Percentiles rank a stretch among this genome's conserved stretches.
Conservation (phyloP, 2,329 filamentous ascomycete genomes). For the Laburnicola sp. region DNA sequence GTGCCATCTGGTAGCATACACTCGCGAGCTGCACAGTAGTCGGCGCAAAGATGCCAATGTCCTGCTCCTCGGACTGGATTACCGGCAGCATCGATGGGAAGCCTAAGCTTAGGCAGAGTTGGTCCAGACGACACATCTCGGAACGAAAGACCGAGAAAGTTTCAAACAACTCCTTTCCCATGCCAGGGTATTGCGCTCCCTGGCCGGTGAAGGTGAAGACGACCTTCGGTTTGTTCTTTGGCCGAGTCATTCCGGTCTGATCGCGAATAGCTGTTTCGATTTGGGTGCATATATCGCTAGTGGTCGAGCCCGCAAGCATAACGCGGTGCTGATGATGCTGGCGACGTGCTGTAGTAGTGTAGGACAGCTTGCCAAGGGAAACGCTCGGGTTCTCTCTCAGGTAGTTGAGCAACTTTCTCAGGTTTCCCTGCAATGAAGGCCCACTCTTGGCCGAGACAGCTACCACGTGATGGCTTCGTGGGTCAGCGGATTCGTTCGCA, state of each 20-base stretch:
- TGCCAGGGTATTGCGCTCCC: conserved; percentile 27
- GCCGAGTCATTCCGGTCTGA: too few species aligned
- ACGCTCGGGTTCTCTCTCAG: conserved; percentile 12
- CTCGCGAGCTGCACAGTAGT: conserved; percentile 44
- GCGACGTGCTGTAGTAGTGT: conserved; percentile 29
- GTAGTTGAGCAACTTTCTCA: conserved; percentile 12
- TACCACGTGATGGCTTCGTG: conserved; percentile 18
- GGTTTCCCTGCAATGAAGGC: conserved; percentile 18
- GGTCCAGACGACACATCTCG: conserved; percentile 22
- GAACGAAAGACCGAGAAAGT: conserved; percentile 25
- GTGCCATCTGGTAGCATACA: conserved; percentile 46
- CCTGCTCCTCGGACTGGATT: conserved; percentile 5
- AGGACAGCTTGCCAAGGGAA: conserved; percentile 18
- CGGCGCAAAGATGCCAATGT: conserved; percentile 6
- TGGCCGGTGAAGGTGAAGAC: conserved; percentile 42
- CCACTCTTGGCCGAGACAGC: conserved; percentile 23
- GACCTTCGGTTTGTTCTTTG: conserved; percentile 15
- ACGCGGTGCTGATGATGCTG: conserved; percentile 23
- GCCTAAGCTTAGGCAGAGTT: conserved; percentile 27
- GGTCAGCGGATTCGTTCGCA: not conserved
- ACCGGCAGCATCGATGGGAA: conserved; percentile 30
- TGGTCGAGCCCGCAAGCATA: not conserved
- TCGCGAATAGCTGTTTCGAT: too few species aligned
- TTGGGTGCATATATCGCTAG: too few species aligned
- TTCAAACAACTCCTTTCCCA: conserved; percentile 16